Percentiles rank a stretch among this genome's conserved stretches.
Conservation (phyloP, 441 rosid species). For the Euphorbia schlechtendalii region DNA sequence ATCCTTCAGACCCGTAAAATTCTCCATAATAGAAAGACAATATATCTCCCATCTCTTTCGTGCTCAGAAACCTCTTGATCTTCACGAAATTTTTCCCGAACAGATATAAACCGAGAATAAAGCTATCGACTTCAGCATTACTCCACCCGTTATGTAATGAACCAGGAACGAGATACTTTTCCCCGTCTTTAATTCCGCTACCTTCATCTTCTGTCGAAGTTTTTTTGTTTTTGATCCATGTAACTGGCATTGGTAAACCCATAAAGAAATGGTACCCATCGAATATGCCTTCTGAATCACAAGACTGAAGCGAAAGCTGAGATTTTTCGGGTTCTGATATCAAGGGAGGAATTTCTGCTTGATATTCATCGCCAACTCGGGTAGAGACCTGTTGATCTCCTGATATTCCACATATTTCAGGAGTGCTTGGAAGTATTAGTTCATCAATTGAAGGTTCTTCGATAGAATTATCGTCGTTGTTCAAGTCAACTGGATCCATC, state of each 20-base stretch:
- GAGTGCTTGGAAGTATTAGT: constrained; percentile 26
- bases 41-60: constrained; percentile 55
- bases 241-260: constrained; percentile 44
- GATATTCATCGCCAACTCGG: constrained; percentile 68
- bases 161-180: constrained; percentile 41
- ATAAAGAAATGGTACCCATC: constrained; percentile 36
- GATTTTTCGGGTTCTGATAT: constrained; percentile 36
- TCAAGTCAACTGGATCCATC: constrained; percentile 34
- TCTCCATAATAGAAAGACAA: constrained; percentile 58
- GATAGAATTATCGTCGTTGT: constrained; percentile 25
- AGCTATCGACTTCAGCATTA: constrained; percentile 41
- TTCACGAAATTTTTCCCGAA: constrained; percentile 57
- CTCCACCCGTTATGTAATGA: constrained; percentile 36
- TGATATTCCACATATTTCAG: constrained; percentile 33
- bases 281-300: constrained; percentile 23
- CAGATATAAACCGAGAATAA: constrained; percentile 65
- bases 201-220: constrained; percentile 2
- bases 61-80: constrained; percentile 47
- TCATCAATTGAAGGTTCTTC: constrained; percentile 32
- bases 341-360: constrained; percentile 57
- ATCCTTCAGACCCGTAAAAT: constrained; percentile 48
- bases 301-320: constrained; percentile 34
- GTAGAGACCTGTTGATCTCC: constrained; percentile 52
- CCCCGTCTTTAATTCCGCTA: constrained; percentile 11
- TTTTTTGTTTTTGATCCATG: constrained; percentile 30